Conservation (phyloP, 352 stramenopile species). For the Globisporangium alternatum region DNA sequence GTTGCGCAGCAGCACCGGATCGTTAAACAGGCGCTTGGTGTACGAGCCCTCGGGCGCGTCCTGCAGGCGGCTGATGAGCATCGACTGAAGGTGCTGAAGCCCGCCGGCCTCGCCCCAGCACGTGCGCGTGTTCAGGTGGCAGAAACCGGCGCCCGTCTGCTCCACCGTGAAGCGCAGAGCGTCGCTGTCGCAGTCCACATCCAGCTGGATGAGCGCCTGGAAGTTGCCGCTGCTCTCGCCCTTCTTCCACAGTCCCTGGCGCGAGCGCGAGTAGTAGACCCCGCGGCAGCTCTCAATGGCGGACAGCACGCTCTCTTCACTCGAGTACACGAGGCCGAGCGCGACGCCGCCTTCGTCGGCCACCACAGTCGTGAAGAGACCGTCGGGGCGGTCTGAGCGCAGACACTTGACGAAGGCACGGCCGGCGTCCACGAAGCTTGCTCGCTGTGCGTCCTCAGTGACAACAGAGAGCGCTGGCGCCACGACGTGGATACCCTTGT, state of each 20-base stretch:
- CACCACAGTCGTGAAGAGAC: constrained; percentile 94
- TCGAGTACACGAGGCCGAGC: constrained; percentile 94
- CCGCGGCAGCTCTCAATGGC: constrained; percentile 86
- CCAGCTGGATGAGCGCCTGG: constrained; percentile 91
- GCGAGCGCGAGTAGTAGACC: constrained; percentile 95
- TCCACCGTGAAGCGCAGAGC: constrained; percentile 93
- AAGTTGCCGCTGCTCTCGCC: constrained; percentile 94
- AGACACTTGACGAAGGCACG: constrained; percentile 74
- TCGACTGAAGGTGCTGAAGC: constrained; percentile 88
- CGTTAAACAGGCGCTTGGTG: constrained; percentile 95
- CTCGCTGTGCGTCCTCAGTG: constrained; percentile 17
- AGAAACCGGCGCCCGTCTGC: constrained; percentile 78
- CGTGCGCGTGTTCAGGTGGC: constrained; percentile 89
- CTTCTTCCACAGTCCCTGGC: constrained; percentile 92
- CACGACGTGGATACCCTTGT: constrained; percentile 62
- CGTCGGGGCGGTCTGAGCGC: constrained; percentile 87
- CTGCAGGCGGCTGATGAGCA: constrained; percentile 82
- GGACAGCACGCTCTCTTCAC: constrained; percentile 87
- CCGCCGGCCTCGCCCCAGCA: constrained; percentile 91
- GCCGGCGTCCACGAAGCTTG: constrained; percentile 34
- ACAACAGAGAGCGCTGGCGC: constrained; percentile 24
- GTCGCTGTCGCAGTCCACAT: constrained; percentile 96
- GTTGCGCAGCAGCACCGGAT: constrained; percentile 89
- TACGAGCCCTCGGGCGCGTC: constrained; percentile 93
- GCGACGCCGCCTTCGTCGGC: constrained; percentile 87